A percentile compares a stretch with the other conserved stretches of the same genome.
Conservation (phyloP, 169 alveolate species). For the Cryptosporidium ubiquitum region DNA sequence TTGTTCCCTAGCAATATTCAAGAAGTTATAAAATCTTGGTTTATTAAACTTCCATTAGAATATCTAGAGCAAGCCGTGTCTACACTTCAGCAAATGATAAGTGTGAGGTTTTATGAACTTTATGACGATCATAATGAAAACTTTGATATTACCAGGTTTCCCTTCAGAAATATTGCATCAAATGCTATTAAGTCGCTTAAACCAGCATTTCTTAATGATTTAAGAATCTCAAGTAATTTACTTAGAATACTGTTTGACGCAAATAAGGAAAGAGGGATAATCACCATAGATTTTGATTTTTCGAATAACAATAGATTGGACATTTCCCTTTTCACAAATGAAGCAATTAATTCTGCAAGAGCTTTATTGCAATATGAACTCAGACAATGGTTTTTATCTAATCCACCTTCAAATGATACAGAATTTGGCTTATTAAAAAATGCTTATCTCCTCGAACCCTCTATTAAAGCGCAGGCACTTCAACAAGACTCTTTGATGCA, state of each 20-base stretch:
- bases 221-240: slow-evolving; percentile 8
- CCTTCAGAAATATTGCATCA: background rate
- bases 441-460: slow-evolving; percentile 24
- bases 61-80: slow-evolving; percentile 9
- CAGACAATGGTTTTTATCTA: slow-evolving; percentile 44
- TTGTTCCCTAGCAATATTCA: background rate
- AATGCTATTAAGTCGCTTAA: slow-evolving; percentile 15
- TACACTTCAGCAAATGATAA: slow-evolving; percentile 45
- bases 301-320: slow-evolving; percentile 13
- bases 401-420: slow-evolving; percentile 31
- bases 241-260: slow-evolving; percentile 19
- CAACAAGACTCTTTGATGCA: slow-evolving; percentile 60
- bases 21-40: slow-evolving; percentile 25
- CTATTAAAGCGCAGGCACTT: slow-evolving; percentile 22
- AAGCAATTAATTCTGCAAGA: slow-evolving; percentile 22
- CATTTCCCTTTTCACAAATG: slow-evolving; percentile 24
- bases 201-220: slow-evolving; percentile 25
- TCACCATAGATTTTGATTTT: background rate
- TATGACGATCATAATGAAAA: slow-evolving; percentile 13
- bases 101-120: slow-evolving; percentile 39
- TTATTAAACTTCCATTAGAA: slow-evolving; percentile 16
- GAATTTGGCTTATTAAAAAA: slow-evolving; percentile 33
- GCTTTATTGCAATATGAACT: slow-evolving; percentile 22
- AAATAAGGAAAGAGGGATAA: slow-evolving; percentile 30
- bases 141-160: background rate